phyloP scores from a whole-genome alignment of 371 early-diverging fungal genomes.

The Haplosporangium sp. region DNA sequence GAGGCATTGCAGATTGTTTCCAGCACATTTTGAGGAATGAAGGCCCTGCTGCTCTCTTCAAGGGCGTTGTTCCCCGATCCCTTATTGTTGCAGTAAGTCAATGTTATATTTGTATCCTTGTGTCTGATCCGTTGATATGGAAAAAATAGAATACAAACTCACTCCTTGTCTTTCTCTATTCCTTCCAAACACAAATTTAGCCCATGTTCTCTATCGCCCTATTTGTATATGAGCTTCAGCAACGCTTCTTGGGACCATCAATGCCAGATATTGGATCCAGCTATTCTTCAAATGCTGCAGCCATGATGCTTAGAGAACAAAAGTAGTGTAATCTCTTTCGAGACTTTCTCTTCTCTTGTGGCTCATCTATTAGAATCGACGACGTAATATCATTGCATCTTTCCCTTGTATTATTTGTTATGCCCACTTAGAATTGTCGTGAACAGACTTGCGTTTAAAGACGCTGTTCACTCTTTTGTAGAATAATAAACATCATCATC shows the following conservation, averaged over 20 bases:
- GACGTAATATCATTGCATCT: background rate
- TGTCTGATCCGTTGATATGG: background rate
- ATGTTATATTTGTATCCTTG: background rate
- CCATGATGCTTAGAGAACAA: conserved; percentile 36
- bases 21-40: conserved; percentile 91
- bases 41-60: conserved; percentile 95
- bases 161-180: background rate
- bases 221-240: conserved; percentile 74
- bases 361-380: background rate
- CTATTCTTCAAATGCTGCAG: conserved; percentile 21
- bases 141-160: background rate
- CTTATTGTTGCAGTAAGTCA: conserved; percentile 53
- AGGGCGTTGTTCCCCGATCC: conserved; percentile 77
- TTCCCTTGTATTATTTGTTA: conserved; percentile 2
- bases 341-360: background rate
- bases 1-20: conserved; percentile 89
- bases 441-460: background rate
- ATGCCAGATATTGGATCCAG: conserved; percentile 18
- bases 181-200: background rate
- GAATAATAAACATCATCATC: conserved; percentile 11
- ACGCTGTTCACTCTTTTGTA: conserved; percentile 12
- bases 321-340: conserved; percentile 11
- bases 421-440: conserved; percentile 18
- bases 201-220: conserved; percentile 87
- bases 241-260: conserved; percentile 52